Base-by-base conservation (phyloP, 1,284 basidiomycete genomes). In the Trichosporon sp. region DNA sequence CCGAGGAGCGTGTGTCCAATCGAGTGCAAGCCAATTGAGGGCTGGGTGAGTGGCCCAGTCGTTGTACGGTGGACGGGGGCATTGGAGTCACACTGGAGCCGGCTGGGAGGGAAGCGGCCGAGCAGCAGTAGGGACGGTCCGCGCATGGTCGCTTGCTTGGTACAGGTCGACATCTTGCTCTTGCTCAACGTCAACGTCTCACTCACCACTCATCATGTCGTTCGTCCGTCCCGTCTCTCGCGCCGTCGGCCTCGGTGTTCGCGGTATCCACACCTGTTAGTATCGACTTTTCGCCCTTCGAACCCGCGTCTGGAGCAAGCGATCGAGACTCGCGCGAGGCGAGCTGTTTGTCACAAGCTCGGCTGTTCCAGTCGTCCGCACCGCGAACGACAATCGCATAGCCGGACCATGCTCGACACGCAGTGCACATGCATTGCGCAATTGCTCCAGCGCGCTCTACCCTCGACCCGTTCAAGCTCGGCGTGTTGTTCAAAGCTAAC, bases 181-280 rank as follows among this genome's bases (percentile, higher is more conserved):
- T 63, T 63, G 59, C 31, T 35, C 59, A 63, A 35, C 54, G 37
- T 10, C 65, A 43, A 38, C 68, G 65, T 40, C 65, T 65, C 67
- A 61, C 66, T 43, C 72, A 65, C 68, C 66, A 64, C 63, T 67
- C 72, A 48, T 61, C 72, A 82, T 82, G 80, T 81, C 80, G 38
- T 68, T 83, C 76, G 68, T 78, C 73, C 75, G 80, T 66, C 76
- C 80, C 35, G 68, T 76, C 65, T 74, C 76, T 38, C 73, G 74
- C 54, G 73, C 76, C 51, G 75, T 75, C 48, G 79, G 76, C 61
- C 75, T 82, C 32, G 80, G 81, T 68, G 72, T 78, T 46, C 76
- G 81, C 64, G 70, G 71, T 3, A 69, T 83, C 67, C 78, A 79
- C 73, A 78, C 79, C 69, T 79, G 81, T 83, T 70, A 63, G 81